Percentiles rank a stretch among this genome's conserved stretches.
phyloP scores from a whole-genome alignment of 345 rosid genomes.

The Reutealis trisperma region DNA sequence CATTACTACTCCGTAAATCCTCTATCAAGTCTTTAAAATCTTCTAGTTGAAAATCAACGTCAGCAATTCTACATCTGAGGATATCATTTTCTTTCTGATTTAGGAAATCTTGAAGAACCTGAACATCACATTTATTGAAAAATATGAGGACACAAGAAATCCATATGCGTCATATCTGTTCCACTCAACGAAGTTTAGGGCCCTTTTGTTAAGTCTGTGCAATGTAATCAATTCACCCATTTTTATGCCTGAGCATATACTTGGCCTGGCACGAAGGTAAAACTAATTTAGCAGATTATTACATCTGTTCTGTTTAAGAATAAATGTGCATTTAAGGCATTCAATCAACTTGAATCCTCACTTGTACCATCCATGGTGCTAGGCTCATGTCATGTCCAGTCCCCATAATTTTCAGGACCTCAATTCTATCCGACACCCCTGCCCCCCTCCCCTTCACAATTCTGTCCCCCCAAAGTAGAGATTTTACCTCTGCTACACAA shows the following conservation, averaged over 20 bases:
- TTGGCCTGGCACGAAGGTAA: not conserved
- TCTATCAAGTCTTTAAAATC: slow-evolving; percentile 70
- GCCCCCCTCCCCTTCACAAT: not conserved
- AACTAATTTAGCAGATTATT: not conserved
- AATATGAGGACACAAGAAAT: slow-evolving; percentile 16
- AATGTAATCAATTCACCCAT: not conserved
- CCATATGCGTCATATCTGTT: not conserved
- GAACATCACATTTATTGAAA: slow-evolving; percentile 22
- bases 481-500: not conserved
- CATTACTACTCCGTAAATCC: slow-evolving; percentile 57
- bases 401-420: not conserved
- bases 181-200: not conserved
- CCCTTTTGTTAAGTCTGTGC: not conserved
- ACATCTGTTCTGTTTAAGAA: not conserved
- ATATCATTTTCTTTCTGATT: slow-evolving; percentile 60
- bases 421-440: not conserved
- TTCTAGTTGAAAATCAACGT: slow-evolving; percentile 65
- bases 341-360: not conserved
- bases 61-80: slow-evolving; percentile 50
- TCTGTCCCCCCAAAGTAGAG: not conserved
- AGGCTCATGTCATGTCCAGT: not conserved
- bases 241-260: not conserved
- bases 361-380: not conserved
- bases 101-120: slow-evolving; percentile 84
- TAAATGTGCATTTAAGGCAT: slow-evolving; percentile 2